These are phyloP conservation scores for Cyathus striatus DNA, from an alignment of 768 basidiomycete species.

Conservation along the genomic window DNA sequence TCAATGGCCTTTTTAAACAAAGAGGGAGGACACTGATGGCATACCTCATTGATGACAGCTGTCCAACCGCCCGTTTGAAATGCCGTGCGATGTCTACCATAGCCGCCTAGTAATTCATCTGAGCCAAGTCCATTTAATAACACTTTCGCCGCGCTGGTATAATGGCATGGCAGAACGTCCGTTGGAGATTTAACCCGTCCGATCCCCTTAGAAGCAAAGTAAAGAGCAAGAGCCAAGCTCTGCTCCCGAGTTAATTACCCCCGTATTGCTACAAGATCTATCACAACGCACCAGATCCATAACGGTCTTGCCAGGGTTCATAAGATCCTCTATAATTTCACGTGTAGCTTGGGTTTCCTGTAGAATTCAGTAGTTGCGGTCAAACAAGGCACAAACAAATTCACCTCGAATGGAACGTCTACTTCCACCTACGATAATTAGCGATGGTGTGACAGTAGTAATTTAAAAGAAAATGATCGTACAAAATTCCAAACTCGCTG, in stretches of 20 bases:
- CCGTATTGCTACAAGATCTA: not conserved
- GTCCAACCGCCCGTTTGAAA: slow-evolving; percentile 67
- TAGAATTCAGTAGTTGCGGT: slow-evolving; percentile 1
- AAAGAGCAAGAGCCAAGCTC: slow-evolving; percentile 91
- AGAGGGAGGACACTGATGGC: not conserved
- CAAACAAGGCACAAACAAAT: slow-evolving; percentile 4
- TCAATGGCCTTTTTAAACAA: not conserved
- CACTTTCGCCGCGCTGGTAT: slow-evolving; percentile 75
- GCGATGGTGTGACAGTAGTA: not conserved
- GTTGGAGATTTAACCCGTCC: slow-evolving; percentile 45
- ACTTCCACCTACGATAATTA: slow-evolving; percentile 57
- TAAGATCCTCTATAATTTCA: slow-evolving; percentile 55
- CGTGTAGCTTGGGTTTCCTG: slow-evolving; percentile 67
- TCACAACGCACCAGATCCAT: slow-evolving; percentile 76
- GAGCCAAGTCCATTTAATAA: slow-evolving; percentile 90
- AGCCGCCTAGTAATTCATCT: slow-evolving; percentile 94
- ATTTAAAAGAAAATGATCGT: slow-evolving; percentile 15
- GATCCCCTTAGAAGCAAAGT: slow-evolving; percentile 82
- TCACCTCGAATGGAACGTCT: slow-evolving; percentile 75
- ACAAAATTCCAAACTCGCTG: slow-evolving; percentile 89
- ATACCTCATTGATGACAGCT: slow-evolving; percentile 77
- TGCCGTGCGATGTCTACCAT: slow-evolving; percentile 80
- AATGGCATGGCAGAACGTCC: slow-evolving; percentile 39
- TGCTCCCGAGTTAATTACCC: slow-evolving; percentile 19
- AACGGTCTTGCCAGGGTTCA: slow-evolving; percentile 77